Evolutionary conservation across 2,329 filamentous ascomycete species (phyloP).

Genomic region (Aspergillus melleus): DNA sequence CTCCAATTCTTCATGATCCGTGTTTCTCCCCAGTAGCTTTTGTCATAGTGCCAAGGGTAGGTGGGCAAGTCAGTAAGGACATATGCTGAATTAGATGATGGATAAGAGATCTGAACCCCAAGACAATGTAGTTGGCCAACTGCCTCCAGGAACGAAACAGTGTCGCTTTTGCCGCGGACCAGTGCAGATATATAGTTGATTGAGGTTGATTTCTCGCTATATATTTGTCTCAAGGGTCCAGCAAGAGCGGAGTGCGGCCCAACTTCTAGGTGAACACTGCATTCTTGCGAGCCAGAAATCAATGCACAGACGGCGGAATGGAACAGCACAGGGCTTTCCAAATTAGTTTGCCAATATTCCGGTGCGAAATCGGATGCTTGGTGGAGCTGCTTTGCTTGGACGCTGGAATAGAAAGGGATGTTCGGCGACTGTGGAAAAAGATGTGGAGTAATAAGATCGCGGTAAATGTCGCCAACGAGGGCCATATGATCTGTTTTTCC

Average conservation of each 20-base stretch:
- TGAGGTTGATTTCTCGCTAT: neutral
- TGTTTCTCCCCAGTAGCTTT: constrained; percentile 3
- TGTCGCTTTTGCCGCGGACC: neutral
- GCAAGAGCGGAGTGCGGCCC: constrained; percentile 4
- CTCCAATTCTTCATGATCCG: neutral
- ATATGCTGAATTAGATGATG: neutral
- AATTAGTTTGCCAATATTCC: neutral
- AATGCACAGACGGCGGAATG: neutral
- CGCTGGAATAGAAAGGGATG: neutral
- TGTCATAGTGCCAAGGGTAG: constrained; percentile 11
- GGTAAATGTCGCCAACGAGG: neutral
- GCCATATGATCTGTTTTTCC: neutral
- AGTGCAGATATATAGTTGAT: neutral
- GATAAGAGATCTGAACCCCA: neutral
- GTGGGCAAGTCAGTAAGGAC: neutral
- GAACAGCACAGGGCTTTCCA: neutral
- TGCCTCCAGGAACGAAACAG: neutral
- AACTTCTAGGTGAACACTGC: neutral
- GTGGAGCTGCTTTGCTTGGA: neutral
- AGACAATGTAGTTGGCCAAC: neutral
- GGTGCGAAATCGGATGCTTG: neutral
- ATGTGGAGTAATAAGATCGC: neutral
- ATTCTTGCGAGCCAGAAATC: neutral
- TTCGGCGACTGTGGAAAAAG: neutral
- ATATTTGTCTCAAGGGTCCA: neutral